phyloP scores from a whole-genome alignment of 2,329 filamentous ascomycete genomes.

The Pyrenophora teres region DNA sequence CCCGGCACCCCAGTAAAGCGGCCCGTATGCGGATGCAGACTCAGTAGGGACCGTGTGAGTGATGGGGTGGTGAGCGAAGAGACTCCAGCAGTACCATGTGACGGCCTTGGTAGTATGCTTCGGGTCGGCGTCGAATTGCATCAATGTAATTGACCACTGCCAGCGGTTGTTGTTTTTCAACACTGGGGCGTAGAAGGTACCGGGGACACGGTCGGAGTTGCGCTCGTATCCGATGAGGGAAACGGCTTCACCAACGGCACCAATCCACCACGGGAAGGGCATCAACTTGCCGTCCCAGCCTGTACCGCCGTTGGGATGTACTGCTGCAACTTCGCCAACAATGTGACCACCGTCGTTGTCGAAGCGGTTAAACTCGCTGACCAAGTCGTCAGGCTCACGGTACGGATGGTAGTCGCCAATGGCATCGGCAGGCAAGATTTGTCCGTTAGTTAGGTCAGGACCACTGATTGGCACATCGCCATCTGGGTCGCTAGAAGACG shows the following conservation, averaged over 20 bases:
- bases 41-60: slow-evolving; percentile 51
- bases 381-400: slow-evolving; percentile 50
- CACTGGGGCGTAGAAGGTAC: slow-evolving; percentile 48
- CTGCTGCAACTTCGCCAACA: slow-evolving; percentile 45
- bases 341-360: slow-evolving; percentile 47
- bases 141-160: slow-evolving; percentile 47
- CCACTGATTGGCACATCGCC: slow-evolving; percentile 39
- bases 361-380: slow-evolving; percentile 50
- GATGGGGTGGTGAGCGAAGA: slow-evolving; percentile 51
- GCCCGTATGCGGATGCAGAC: slow-evolving; percentile 46
- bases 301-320: slow-evolving; percentile 36
- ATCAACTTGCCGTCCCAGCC: slow-evolving; percentile 34
- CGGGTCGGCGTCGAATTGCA: slow-evolving; percentile 50
- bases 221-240: slow-evolving; percentile 68
- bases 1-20: slow-evolving; percentile 55
- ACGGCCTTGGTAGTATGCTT: slow-evolving; percentile 35
- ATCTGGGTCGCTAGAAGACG: slow-evolving; percentile 36
- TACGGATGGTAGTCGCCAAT: slow-evolving; percentile 52
- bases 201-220: slow-evolving; percentile 64
- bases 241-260: slow-evolving; percentile 67
- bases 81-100: slow-evolving; percentile 45
- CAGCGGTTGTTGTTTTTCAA: slow-evolving; percentile 44
- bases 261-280: slow-evolving; percentile 53
- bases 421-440: slow-evolving; percentile 25
- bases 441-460: slow-evolving; percentile 35